Percentiles rank a stretch among this genome's conserved stretches.
Conservation (phyloP, 176 grass and related monocot genomes). For the Hordeum marinum region DNA sequence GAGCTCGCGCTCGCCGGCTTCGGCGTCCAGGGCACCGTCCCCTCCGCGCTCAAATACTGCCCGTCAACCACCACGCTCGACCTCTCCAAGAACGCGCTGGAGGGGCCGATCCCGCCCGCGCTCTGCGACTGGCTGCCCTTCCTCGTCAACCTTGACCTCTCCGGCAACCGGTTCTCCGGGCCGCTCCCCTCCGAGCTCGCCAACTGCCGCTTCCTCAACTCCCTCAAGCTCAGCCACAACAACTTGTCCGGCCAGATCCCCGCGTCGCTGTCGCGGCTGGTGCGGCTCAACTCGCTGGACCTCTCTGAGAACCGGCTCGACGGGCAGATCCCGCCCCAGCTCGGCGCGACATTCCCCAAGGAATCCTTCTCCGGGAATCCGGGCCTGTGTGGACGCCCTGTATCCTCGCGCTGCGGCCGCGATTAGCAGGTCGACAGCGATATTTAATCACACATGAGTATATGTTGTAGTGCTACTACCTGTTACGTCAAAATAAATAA, state of each 20-base stretch:
- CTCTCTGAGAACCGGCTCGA: conserved; percentile 59
- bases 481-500: no score
- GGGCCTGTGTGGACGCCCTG: conserved; percentile 62
- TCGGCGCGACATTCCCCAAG: conserved; percentile 37
- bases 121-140: conserved; percentile 87
- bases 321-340: conserved; percentile 55
- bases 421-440: background rate
- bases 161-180: conserved; percentile 51
- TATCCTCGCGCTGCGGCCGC: conserved; percentile 40
- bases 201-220: conserved; percentile 71
- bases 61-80: conserved; percentile 52
- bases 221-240: conserved; percentile 62
- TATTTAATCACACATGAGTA: background rate
- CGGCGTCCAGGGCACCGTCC: conserved; percentile 51
- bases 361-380: conserved; percentile 48
- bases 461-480: no score
- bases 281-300: conserved; percentile 72
- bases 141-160: conserved; percentile 68
- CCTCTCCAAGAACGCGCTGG: conserved; percentile 58
- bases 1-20: conserved; percentile 44
- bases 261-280: conserved; percentile 48
- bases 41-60: conserved; percentile 70
- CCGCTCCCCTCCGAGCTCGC: conserved; percentile 65
- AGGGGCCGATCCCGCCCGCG: conserved; percentile 31
- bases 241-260: conserved; percentile 62